Conservation (phyloP, 805 yeast genomes). For the Candida arabinofermentans region DNA sequence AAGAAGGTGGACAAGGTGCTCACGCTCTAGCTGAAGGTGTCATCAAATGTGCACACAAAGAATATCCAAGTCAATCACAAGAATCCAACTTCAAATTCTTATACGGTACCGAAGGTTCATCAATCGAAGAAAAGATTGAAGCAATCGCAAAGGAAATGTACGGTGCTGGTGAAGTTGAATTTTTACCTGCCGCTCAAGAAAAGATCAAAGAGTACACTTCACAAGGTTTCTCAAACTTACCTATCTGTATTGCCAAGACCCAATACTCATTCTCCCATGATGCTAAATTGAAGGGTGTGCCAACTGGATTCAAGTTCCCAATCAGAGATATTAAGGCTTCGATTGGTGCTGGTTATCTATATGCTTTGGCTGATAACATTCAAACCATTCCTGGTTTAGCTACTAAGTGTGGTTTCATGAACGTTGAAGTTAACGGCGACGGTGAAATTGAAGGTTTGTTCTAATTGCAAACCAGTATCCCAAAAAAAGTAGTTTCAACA, state of each 20-base stretch:
- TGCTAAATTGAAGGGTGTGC: slow-evolving; percentile 90
- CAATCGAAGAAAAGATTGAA: slow-evolving; percentile 76
- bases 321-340: slow-evolving; percentile 92
- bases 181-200: slow-evolving; percentile 73
- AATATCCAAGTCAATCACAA: slow-evolving; percentile 33
- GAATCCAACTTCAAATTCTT: slow-evolving; percentile 50
- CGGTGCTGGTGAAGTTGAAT: slow-evolving; percentile 84
- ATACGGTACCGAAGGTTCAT: slow-evolving; percentile 59
- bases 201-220: slow-evolving; percentile 77
- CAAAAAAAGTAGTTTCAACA: slow-evolving; percentile 10
- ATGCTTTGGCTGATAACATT: slow-evolving; percentile 94
- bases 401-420: slow-evolving; percentile 94
- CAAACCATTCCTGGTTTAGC: slow-evolving; percentile 97
- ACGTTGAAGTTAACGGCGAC: slow-evolving; percentile 84
- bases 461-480: slow-evolving; percentile 29
- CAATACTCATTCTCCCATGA: slow-evolving; percentile 96
- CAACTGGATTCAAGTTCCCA: slow-evolving; percentile 90
- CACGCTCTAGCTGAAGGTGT: slow-evolving; percentile 80
- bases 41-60: slow-evolving; percentile 55
- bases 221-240: slow-evolving; percentile 88
- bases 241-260: slow-evolving; percentile 96
- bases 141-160: slow-evolving; percentile 86
- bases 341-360: slow-evolving; percentile 94
- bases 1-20: slow-evolving; percentile 92
- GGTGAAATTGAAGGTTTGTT: slow-evolving; percentile 95